phyloP scores from a whole-genome alignment of 2,329 filamentous ascomycete genomes.

The Helotiales sp. region DNA sequence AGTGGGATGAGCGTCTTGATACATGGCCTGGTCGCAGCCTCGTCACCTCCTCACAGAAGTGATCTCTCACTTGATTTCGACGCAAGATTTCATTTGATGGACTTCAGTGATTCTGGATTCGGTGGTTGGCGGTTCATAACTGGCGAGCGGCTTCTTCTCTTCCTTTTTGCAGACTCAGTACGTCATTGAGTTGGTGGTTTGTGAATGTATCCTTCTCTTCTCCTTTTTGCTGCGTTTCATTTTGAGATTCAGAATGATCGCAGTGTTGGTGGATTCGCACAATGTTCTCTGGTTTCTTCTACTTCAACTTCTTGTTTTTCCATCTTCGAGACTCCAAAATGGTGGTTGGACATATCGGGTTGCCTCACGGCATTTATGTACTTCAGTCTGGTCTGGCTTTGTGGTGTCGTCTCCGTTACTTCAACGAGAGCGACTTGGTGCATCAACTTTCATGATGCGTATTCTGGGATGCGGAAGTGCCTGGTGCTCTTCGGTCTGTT shows the following conservation, averaged over 20 bases:
- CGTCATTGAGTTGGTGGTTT: slow-evolving; percentile 1
- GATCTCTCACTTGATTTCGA: background rate
- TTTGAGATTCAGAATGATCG: background rate
- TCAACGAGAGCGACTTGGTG: background rate
- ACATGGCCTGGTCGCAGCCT: background rate
- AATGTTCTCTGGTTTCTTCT: background rate
- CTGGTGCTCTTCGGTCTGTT: background rate
- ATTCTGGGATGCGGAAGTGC: background rate
- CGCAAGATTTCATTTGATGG: background rate
- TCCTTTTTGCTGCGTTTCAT: background rate
- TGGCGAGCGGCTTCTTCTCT: too few relatives aligned
- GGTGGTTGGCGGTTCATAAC: background rate
- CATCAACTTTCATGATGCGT: slow-evolving; percentile 4
- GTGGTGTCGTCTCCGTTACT: background rate
- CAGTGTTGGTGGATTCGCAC: background rate
- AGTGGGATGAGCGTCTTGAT: slow-evolving; percentile 10
- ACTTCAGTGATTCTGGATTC: background rate
- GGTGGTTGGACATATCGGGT: background rate
- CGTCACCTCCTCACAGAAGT: background rate
- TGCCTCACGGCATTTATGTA: background rate
- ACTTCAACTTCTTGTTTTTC: background rate
- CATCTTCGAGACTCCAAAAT: background rate
- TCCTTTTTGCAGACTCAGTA: too few relatives aligned
- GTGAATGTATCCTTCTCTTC: background rate
- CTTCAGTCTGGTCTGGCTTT: background rate